A percentile compares a stretch with the other conserved stretches of the same genome.
phyloP scores from a whole-genome alignment of 768 basidiomycete species.

The Mycena galericulata region DNA sequence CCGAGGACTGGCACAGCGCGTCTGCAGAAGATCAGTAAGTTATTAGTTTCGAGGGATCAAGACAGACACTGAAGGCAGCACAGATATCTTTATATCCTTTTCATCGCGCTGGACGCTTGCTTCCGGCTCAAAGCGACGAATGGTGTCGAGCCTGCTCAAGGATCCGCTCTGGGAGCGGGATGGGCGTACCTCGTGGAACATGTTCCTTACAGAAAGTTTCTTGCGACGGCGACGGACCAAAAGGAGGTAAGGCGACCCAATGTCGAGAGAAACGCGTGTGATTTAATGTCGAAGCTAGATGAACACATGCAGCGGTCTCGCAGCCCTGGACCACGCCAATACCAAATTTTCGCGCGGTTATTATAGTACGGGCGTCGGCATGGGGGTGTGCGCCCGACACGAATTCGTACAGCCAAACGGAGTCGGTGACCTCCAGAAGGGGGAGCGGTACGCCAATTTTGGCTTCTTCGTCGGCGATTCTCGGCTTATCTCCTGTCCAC shows the following conservation, averaged over 20 bases:
- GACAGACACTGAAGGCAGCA: not conserved
- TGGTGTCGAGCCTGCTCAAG: not conserved
- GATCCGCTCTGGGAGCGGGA: not conserved
- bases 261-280: too few relatives aligned
- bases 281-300: too few relatives aligned
- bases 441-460: too few relatives aligned
- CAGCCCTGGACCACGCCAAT: too few relatives aligned
- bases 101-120: constrained; percentile 2
- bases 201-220: not conserved
- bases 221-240: constrained; percentile 20
- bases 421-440: too few relatives aligned
- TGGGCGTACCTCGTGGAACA: not conserved
- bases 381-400: too few relatives aligned
- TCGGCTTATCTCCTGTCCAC: too few relatives aligned
- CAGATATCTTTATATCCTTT: not conserved
- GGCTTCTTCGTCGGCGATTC: too few relatives aligned
- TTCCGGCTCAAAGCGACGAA: constrained; percentile 5
- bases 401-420: too few relatives aligned
- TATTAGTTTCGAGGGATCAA: not conserved
- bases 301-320: too few relatives aligned
- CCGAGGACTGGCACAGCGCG: constrained; percentile 33
- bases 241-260: constrained; percentile 15
- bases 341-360: too few relatives aligned
- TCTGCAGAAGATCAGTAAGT: not conserved
- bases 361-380: too few relatives aligned